Evolutionary conservation across 108 stramenopile species (phyloP).

Genomic region (Pseudonitzschia multiseries): DNA sequence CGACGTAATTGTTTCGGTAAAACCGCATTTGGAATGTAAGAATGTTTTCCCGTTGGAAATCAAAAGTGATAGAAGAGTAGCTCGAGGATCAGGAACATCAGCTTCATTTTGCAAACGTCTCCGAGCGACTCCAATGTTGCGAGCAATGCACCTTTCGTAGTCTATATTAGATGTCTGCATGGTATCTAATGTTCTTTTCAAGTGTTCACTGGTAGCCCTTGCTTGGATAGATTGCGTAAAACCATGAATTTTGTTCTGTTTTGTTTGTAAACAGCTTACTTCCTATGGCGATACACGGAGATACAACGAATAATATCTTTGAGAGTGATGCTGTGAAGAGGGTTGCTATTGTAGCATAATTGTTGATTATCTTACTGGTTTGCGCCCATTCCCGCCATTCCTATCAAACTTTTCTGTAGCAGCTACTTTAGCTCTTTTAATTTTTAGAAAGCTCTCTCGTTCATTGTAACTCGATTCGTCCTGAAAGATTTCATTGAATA

Average conservation of each 20-base stretch:
- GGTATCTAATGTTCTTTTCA: slow-evolving; percentile 3
- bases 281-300: neutral
- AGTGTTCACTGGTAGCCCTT: neutral
- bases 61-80: slow-evolving; percentile 15
- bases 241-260: neutral
- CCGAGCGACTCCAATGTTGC: slow-evolving; percentile 13
- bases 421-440: neutral
- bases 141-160: slow-evolving; percentile 14
- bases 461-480: slow-evolving; percentile 19
- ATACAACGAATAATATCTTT: neutral
- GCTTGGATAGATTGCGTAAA: neutral
- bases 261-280: neutral
- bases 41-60: slow-evolving; percentile 24
- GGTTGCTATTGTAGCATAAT: neutral
- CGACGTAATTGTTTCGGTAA: slow-evolving; percentile 28
- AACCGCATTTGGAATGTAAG: slow-evolving; percentile 23
- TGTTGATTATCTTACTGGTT: neutral
- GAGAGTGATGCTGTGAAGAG: neutral
- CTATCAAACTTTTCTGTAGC: slow-evolving; percentile 1
- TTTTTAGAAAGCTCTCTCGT: neutral
- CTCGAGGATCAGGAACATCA: slow-evolving; percentile 13
- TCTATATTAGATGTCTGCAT: slow-evolving; percentile 9
- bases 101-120: slow-evolving; percentile 20
- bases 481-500: slow-evolving; percentile 48
- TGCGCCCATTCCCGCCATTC: slow-evolving; percentile 5